phyloP scores from a whole-genome alignment of 2,329 filamentous ascomycete genomes.

The Ophiostoma himal-ulmi region DNA sequence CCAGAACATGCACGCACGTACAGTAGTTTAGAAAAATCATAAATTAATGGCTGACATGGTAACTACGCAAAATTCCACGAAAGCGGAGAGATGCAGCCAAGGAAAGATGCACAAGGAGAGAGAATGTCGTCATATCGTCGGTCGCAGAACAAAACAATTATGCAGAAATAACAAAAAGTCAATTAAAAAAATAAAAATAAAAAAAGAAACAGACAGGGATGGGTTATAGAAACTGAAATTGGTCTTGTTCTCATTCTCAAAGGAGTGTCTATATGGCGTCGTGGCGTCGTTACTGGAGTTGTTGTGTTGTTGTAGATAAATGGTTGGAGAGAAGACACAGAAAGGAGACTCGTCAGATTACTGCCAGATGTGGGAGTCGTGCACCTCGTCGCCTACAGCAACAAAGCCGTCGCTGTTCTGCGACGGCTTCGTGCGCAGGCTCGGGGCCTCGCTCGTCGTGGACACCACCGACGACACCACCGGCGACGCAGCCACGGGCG shows the following conservation, averaged over 20 bases:
- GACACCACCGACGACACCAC: constrained; percentile 12
- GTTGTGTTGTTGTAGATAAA: not conserved
- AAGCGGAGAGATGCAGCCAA: not conserved
- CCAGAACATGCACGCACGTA: not conserved
- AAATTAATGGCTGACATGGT: not conserved
- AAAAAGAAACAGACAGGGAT: not conserved
- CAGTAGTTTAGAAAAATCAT: not conserved
- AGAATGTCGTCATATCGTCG: constrained; percentile 13
- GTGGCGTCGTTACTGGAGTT: constrained; percentile 20
- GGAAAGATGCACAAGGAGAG: not conserved
- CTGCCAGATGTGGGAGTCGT: constrained; percentile 44
- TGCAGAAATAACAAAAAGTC: not conserved
- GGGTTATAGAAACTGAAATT: not conserved
- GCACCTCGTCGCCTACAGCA: constrained; percentile 42
- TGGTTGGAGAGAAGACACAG: not conserved
- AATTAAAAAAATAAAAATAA: not conserved
- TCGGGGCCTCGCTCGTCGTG: constrained; percentile 25
- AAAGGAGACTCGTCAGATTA: constrained; percentile 25
- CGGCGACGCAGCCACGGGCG: constrained; percentile 33
- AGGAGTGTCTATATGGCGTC: constrained; percentile 16
- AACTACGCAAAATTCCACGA: not conserved
- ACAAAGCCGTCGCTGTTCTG: constrained; percentile 43
- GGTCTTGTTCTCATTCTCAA: not conserved
- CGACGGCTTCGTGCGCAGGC: constrained; percentile 25
- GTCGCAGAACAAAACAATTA: constrained; percentile 8